These are phyloP conservation scores for Fusarium paranaense DNA, from an alignment of 2,329 filamentous ascomycete genomes.

Conservation along the genomic window DNA sequence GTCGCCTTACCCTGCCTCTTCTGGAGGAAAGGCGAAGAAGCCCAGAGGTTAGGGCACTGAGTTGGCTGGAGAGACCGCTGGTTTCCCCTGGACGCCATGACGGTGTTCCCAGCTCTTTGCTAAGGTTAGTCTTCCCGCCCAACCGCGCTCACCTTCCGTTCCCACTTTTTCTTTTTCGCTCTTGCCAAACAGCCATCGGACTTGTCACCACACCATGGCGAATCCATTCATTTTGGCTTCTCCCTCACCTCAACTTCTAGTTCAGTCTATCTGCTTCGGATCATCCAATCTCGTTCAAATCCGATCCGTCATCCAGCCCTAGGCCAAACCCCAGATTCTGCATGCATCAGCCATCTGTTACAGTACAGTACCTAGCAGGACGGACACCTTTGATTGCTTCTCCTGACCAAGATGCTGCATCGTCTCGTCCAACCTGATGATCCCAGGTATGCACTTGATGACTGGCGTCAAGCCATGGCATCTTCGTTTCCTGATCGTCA, in stretches of 20 bases:
- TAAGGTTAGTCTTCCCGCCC: background rate
- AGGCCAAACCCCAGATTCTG: background rate
- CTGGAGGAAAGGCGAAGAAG: slow-evolving; percentile 1
- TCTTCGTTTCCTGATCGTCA: background rate
- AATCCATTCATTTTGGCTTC: background rate
- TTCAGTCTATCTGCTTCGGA: background rate
- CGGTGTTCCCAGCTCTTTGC: slow-evolving; percentile 4
- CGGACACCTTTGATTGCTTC: background rate
- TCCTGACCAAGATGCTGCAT: background rate
- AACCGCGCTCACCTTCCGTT: slow-evolving; percentile 2
- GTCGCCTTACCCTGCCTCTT: slow-evolving; percentile 15
- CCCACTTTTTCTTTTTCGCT: background rate
- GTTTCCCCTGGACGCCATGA: slow-evolving; percentile 1
- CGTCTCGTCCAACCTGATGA: background rate
- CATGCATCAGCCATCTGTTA: background rate
- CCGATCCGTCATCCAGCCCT: background rate
- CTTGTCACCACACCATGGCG: background rate
- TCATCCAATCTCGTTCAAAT: background rate
- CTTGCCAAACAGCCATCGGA: background rate
- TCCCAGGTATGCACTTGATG: background rate
- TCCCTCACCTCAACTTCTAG: background rate
- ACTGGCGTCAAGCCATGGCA: background rate
- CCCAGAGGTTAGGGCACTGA: background rate
- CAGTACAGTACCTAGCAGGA: background rate
- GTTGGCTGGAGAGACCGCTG: background rate